Evolutionary conservation across 768 basidiomycete genomes (phyloP).

Genomic region (Pisolithus sp.): DNA sequence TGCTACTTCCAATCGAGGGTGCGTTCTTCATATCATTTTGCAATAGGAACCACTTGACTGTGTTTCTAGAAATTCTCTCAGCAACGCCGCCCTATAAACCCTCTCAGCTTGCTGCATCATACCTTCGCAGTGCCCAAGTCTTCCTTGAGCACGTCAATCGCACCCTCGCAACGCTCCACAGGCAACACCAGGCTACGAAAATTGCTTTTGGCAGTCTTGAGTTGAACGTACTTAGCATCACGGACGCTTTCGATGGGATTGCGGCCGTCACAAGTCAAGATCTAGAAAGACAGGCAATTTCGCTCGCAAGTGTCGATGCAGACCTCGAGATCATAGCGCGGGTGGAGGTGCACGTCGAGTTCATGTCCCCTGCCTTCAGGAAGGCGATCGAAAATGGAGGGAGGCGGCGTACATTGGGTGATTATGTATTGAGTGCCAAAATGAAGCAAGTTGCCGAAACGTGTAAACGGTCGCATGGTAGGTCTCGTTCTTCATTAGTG

Average conservation of each 20-base stretch:
- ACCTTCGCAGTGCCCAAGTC: constrained; percentile 53
- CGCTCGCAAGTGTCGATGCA: constrained; percentile 59
- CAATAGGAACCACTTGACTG: not conserved
- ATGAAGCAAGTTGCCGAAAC: constrained; percentile 77
- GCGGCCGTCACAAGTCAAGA: constrained; percentile 50
- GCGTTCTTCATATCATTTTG: constrained; percentile 7
- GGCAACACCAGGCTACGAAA: constrained; percentile 63
- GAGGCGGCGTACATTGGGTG: constrained; percentile 62
- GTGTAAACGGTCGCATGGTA: constrained; percentile 65
- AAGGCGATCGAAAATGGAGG: constrained; percentile 69
- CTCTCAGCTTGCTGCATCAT: constrained; percentile 60
- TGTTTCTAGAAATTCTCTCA: constrained; percentile 44
- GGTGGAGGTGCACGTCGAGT: constrained; percentile 68
- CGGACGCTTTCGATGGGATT: constrained; percentile 64
- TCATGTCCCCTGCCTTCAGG: constrained; percentile 59
- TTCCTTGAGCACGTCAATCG: constrained; percentile 60
- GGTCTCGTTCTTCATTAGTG: constrained; percentile 11
- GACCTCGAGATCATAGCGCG: constrained; percentile 66
- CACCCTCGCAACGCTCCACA: constrained; percentile 45
- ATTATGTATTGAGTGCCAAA: constrained; percentile 72
- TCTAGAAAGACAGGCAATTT: constrained; percentile 55
- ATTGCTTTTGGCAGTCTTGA: constrained; percentile 73
- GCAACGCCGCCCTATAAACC: constrained; percentile 70
- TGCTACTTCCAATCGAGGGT: constrained; percentile 75
- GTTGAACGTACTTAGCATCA: constrained; percentile 62